Base-by-base conservation (phyloP, 1,284 basidiomycete species). In the Bjerkandera adusta region DNA sequence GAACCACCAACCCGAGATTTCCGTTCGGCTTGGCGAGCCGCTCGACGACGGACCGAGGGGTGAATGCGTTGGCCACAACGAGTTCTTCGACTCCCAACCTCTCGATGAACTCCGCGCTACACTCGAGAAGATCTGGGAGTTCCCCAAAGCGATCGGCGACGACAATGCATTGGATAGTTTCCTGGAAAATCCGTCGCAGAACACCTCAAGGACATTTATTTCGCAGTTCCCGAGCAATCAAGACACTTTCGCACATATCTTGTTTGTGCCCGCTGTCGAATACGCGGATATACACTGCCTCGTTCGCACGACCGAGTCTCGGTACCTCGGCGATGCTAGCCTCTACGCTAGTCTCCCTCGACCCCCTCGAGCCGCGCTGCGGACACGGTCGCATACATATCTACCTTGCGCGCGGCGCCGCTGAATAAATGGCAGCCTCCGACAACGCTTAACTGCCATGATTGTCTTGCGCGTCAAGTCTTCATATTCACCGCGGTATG, bases 1-100 rank as follows among this genome's bases (percentile, higher is more conserved):
- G 10, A 96, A 97, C 59, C 94, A 97, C 63, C 97, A 97, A 69
- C 97, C 96, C 4, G 96, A 99, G 66, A 97, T 99, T 87, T 93
- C 94, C 4, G 79, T 98, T 38, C 95, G 95, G 0, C 71, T 99
- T 47, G 59, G 58, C 3, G 51, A 54, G 27, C 58, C 57, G 12
- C 49, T 62, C 12, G 35, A 43, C 15, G 49, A 42, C n/a, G 47
- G 48, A 1, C 38, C 52, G 10, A 57, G 54, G 26, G 59, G 54
- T 43, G 36, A 49, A 20, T 57, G 52, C 39, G 93, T 92, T 0
- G 80, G 85, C 4, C 98, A 98, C 73, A 75, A 75, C 20, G 96
- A 90, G 0, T 81, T 99, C 62, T 95, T 92, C 58, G 94, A 93
- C n/a, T 97, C 96, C 70, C 76, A 85, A 13, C 92, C 92, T 2